Evolutionary conservation across 2,329 filamentous ascomycete species (phyloP).

Genomic region (Pyrenochaeta sp.): DNA sequence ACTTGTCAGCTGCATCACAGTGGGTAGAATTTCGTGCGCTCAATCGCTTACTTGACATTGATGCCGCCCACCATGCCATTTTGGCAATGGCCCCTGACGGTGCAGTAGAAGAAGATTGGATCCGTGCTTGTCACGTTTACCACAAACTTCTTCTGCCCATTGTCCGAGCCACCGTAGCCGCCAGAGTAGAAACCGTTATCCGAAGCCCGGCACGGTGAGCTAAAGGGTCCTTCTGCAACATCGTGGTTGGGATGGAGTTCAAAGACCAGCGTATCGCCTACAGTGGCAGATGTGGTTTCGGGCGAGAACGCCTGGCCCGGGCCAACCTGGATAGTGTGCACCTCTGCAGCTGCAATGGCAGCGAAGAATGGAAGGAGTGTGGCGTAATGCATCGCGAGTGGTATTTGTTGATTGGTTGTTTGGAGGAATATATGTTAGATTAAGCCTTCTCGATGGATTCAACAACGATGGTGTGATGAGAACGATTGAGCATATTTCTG

Average conservation of each 20-base stretch:
- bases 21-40: too few relatives aligned
- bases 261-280: conserved; percentile 27
- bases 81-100: conserved; percentile 30
- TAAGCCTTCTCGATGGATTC: too few relatives aligned
- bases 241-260: conserved; percentile 21
- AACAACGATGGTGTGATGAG: too few relatives aligned
- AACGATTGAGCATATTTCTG: too few relatives aligned
- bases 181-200: conserved; percentile 31
- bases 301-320: conserved; percentile 15
- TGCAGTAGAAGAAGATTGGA: conserved; percentile 36
- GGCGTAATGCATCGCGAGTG: too few relatives aligned
- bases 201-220: conserved; percentile 17
- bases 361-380: neutral
- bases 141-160: conserved; percentile 31
- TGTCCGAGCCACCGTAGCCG: conserved; percentile 23
- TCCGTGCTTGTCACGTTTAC: conserved; percentile 30
- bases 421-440: too few relatives aligned
- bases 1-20: too few relatives aligned
- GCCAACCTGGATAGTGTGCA: conserved; percentile 27
- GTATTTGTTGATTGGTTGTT: too few relatives aligned
- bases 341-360: conserved; percentile 11
- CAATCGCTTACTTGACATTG: conserved; percentile 23
- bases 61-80: conserved; percentile 33
- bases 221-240: conserved; percentile 19
- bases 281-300: conserved; percentile 14